These are phyloP conservation scores for Paramecium sexaurelia DNA, from an alignment of 73 alveolate species.

Conservation along the genomic window DNA sequence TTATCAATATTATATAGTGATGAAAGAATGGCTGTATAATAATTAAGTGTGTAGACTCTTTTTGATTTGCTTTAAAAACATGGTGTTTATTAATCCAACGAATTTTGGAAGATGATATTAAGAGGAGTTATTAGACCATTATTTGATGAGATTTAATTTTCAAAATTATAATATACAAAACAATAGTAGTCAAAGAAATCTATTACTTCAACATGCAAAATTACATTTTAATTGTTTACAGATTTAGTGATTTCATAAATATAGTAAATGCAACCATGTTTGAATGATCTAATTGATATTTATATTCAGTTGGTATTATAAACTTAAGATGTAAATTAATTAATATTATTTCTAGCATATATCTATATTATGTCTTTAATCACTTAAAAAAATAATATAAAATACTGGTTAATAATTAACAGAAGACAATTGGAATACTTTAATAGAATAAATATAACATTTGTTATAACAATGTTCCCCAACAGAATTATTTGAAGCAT, in stretches of 20 bases:
- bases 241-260: not conserved
- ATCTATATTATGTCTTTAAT: not conserved
- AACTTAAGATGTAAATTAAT: conserved; percentile 48
- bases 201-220: not conserved
- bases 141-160: conserved; percentile 64
- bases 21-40: conserved; percentile 39
- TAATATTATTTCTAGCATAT: not conserved
- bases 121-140: conserved; percentile 70
- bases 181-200: not conserved
- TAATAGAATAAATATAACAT: conserved; percentile 6
- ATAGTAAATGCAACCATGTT: not conserved
- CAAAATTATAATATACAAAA: not conserved
- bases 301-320: not conserved
- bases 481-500: conserved; percentile 43
- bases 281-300: conserved; percentile 42
- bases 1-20: conserved; percentile 61
- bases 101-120: conserved; percentile 68
- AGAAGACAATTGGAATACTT: conserved; percentile 26
- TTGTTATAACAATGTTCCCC: conserved; percentile 33
- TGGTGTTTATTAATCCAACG: conserved; percentile 20
- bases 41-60: conserved; percentile 16
- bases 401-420: not conserved
- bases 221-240: not conserved
- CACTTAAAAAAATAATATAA: not conserved
- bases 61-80: conserved; percentile 43